Conservation (phyloP, 306 rosid species). For the Argentina anserina region DNA sequence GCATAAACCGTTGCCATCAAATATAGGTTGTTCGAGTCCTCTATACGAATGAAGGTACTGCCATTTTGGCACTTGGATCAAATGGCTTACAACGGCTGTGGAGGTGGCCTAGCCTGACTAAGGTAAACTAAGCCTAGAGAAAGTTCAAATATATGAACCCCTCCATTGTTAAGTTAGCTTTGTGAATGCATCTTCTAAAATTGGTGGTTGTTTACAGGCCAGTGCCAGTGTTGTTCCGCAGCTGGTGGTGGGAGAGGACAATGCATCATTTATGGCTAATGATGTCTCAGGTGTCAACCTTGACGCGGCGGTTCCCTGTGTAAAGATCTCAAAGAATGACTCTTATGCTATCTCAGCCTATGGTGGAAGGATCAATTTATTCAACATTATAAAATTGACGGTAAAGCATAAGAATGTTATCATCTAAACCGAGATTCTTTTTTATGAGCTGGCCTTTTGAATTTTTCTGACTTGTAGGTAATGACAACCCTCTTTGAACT, state of each 20-base stretch:
- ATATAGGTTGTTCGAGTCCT: conserved; percentile 73
- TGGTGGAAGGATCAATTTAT: conserved; percentile 81
- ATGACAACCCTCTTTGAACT: conserved; percentile 83
- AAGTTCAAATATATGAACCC: conserved; percentile 14
- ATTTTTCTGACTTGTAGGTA: conserved; percentile 45
- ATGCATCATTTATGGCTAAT: conserved; percentile 84
- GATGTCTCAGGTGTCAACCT: conserved; percentile 78
- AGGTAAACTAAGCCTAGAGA: conserved; percentile 41
- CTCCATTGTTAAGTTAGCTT: not conserved
- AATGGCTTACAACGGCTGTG: conserved; percentile 83
- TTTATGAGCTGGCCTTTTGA: conserved; percentile 19
- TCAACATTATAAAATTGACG: conserved; percentile 83
- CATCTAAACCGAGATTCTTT: conserved; percentile 8
- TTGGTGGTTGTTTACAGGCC: conserved; percentile 51
- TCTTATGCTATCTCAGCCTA: conserved; percentile 84
- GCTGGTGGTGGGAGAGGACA: conserved; percentile 84
- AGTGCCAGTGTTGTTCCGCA: conserved; percentile 76
- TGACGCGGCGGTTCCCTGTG: conserved; percentile 82
- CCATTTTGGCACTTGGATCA: conserved; percentile 86
- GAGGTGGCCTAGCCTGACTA: conserved; percentile 72
- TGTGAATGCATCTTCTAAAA: conserved; percentile 35
- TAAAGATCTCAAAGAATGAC: conserved; percentile 83
- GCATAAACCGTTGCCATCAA: conserved; percentile 3
- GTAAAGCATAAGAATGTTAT: conserved; percentile 25
- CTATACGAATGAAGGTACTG: conserved; percentile 71